Conservation (phyloP, 192 early-diverging fungal genomes). For the Rhizophagus sp. region DNA sequence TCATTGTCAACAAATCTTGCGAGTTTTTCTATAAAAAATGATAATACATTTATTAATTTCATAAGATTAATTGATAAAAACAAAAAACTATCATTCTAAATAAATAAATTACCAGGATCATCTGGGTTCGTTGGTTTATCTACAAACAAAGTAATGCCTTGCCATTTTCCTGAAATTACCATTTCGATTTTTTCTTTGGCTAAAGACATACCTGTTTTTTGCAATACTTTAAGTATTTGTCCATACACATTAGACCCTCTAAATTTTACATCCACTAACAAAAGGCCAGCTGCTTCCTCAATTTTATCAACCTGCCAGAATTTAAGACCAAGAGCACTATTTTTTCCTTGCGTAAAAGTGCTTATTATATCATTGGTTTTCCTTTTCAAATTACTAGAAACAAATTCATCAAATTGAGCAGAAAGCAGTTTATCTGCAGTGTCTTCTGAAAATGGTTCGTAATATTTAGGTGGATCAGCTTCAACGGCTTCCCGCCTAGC, state of each 20-base stretch:
- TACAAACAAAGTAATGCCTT: conserved; percentile 36
- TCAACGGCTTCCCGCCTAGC: conserved; percentile 30
- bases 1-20: conserved; percentile 16
- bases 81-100: background rate
- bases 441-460: conserved; percentile 17
- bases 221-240: conserved; percentile 32
- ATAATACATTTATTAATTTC: no score
- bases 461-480: background rate
- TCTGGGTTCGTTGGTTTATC: conserved; percentile 29
- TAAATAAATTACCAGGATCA: background rate
- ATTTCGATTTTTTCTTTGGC: conserved; percentile 41
- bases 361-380: conserved; percentile 29
- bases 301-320: conserved; percentile 31
- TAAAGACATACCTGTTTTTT: conserved; percentile 26
- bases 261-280: conserved; percentile 33
- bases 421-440: conserved; percentile 29
- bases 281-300: conserved; percentile 39
- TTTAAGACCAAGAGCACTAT: conserved; percentile 21
- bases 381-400: conserved; percentile 28
- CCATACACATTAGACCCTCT: conserved; percentile 32
- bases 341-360: conserved; percentile 23
- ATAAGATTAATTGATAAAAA: no score
- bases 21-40: background rate
- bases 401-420: conserved; percentile 34
- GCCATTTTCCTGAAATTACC: conserved; percentile 33